phyloP scores from a whole-genome alignment of 371 early-diverging fungal species.

The Actinomucor elegans region DNA sequence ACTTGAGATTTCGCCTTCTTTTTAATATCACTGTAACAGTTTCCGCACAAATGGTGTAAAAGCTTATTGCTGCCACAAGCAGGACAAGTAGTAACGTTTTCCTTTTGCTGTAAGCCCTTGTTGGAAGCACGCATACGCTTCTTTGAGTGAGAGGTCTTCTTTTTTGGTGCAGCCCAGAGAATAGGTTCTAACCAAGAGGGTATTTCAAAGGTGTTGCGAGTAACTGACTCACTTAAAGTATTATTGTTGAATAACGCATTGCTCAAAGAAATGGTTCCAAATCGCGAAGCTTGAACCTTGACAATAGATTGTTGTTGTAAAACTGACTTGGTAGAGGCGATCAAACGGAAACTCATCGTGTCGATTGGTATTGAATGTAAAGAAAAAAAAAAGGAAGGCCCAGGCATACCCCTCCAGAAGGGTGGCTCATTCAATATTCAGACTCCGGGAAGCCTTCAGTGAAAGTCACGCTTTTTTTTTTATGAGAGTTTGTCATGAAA shows the following conservation, averaged over 20 bases:
- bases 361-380: not conserved
- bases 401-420: conserved; percentile 3
- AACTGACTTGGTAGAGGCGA: not conserved
- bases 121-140: conserved; percentile 85
- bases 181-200: conserved; percentile 56
- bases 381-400: conserved; percentile 3
- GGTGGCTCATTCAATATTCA: conserved; percentile 18
- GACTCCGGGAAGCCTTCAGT: not conserved
- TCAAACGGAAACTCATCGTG: conserved; percentile 12
- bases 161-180: conserved; percentile 83
- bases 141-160: conserved; percentile 84
- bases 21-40: conserved; percentile 73
- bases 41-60: conserved; percentile 73
- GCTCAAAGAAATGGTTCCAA: conserved; percentile 13
- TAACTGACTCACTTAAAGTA: conserved; percentile 6
- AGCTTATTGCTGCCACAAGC: conserved; percentile 76
- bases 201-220: conserved; percentile 31
- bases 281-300: conserved; percentile 13
- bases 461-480: conserved; percentile 17
- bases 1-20: conserved; percentile 29
- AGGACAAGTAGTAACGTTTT: conserved; percentile 71
- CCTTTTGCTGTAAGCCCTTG: conserved; percentile 74
- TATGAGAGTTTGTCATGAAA: not conserved
- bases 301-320: not conserved
- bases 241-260: not conserved